Evolutionary conservation across 306 rosid genomes (phyloP).

Genomic region (Rosa rugosa): DNA sequence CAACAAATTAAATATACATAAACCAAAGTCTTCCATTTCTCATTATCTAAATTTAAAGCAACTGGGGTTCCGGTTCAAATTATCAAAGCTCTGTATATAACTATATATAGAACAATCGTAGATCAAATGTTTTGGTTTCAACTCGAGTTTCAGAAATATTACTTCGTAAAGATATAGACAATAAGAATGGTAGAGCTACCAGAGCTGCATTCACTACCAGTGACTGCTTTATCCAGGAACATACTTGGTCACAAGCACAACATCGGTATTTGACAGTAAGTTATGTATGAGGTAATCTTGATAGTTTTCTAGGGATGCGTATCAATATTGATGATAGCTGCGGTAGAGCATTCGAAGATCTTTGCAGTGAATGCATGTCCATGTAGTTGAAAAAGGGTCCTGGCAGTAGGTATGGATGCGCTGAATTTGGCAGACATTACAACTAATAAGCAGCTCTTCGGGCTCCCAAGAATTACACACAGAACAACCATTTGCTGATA

Average conservation of each 20-base stretch:
- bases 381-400: slow-evolving; percentile 73
- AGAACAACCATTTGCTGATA: slow-evolving; percentile 47
- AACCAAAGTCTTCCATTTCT: neutral
- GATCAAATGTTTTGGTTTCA: neutral
- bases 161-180: neutral
- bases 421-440: slow-evolving; percentile 46
- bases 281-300: neutral
- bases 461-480: slow-evolving; percentile 65
- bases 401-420: slow-evolving; percentile 66
- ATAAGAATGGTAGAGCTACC: neutral
- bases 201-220: neutral
- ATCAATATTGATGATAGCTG: slow-evolving; percentile 23
- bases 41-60: neutral
- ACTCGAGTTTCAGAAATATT: neutral
- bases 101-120: neutral
- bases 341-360: slow-evolving; percentile 54
- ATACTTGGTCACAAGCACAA: slow-evolving; percentile 7
- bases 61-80: neutral
- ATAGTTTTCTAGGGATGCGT: neutral
- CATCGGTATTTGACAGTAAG: neutral
- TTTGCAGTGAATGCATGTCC: slow-evolving; percentile 82
- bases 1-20: neutral
- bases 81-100: neutral
- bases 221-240: neutral
- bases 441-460: slow-evolving; percentile 65